Base-by-base conservation (phyloP, 2,329 filamentous ascomycete species). In the Chrysoporthe austroafricana region DNA sequence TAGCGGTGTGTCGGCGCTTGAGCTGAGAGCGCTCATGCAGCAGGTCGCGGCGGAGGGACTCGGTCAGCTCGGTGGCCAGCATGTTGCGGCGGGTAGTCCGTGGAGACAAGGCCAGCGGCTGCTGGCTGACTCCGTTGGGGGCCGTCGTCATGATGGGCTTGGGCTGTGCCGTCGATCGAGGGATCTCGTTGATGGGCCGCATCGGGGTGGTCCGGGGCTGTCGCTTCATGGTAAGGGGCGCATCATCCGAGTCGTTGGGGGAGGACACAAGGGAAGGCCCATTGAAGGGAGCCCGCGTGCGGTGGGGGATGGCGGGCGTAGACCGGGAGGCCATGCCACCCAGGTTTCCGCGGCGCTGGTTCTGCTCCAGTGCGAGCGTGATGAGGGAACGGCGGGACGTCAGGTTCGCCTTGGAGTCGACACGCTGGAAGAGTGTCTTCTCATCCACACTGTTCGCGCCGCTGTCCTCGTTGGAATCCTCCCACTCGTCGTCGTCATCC, bases 11-110 rank as follows among this genome's bases (percentile, higher is more conserved):
- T 69, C 93, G 86, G 70, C 95, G 89, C 84, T 97, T 96, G 67
- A 97, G 85, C 76, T 98, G 95, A 76, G 97, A 93, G 63, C 96
- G 91, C 78, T 99, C 96, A 92, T 93, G 97, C 18, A 98, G 86
- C 18, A 99, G 89, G 74, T 97, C 92, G 73, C 94, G 92, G 32
- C 96, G 89, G 3, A 99, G 88, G 32, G 93, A 97, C 77, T 97
- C 94, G 2, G 95, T 97, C 65, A 99, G 84, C 81, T 99, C 96
- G 0, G 93, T 96, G 9, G 93, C 91, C 66, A 99, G 86, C 96
- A 99, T 99, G 79, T 97, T 96, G 69, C 94, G 88, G 63, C 96
- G 88, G 0, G 94, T 97, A 0, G 95, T 97, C 67, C 94, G 89
- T 4, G 96, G 96, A 5, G 96, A 98, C 71, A 97, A 86, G 1